These are phyloP conservation scores for Scytalidium sp. DNA, from an alignment of 2,329 filamentous ascomycete genomes.

Conservation along the genomic window DNA sequence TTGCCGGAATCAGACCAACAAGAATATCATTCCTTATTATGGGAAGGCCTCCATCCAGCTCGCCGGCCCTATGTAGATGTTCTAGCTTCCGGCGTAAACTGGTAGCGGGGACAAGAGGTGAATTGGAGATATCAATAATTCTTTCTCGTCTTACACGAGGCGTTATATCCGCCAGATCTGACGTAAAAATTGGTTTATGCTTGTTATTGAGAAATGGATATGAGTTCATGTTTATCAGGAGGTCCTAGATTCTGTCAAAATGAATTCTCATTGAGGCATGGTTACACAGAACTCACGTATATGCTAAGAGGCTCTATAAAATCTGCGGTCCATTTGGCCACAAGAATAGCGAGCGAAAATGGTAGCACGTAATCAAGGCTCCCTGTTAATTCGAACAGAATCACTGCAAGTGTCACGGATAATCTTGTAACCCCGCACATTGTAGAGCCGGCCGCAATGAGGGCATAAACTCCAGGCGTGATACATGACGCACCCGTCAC, in stretches of 20 bases:
- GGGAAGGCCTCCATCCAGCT: slow-evolving; percentile 88
- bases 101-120: slow-evolving; percentile 73
- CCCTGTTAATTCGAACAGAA: slow-evolving; percentile 92
- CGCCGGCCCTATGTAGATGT: slow-evolving; percentile 76
- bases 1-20: slow-evolving; percentile 88
- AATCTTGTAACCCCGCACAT: slow-evolving; percentile 97
- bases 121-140: slow-evolving; percentile 83
- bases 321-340: slow-evolving; percentile 98
- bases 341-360: slow-evolving; percentile 86
- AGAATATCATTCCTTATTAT: slow-evolving; percentile 77
- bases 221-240: slow-evolving; percentile 93
- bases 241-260: slow-evolving; percentile 53
- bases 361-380: slow-evolving; percentile 93
- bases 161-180: slow-evolving; percentile 83
- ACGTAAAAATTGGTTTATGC: slow-evolving; percentile 85
- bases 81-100: slow-evolving; percentile 80
- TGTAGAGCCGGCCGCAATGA: slow-evolving; percentile 91
- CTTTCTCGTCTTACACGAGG: slow-evolving; percentile 71
- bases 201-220: slow-evolving; percentile 99
- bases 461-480: slow-evolving; percentile 92
- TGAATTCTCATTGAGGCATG: neutral
- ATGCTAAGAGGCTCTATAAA: slow-evolving; percentile 92
- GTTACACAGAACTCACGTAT: slow-evolving; percentile 56
- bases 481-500: slow-evolving; percentile 77
- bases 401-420: slow-evolving; percentile 90